Evolutionary conservation across 495 filamentous ascomycete species (phyloP), one percentile per base, ranked within the genome.

Genomic region (Penicillium canariense): DNA sequence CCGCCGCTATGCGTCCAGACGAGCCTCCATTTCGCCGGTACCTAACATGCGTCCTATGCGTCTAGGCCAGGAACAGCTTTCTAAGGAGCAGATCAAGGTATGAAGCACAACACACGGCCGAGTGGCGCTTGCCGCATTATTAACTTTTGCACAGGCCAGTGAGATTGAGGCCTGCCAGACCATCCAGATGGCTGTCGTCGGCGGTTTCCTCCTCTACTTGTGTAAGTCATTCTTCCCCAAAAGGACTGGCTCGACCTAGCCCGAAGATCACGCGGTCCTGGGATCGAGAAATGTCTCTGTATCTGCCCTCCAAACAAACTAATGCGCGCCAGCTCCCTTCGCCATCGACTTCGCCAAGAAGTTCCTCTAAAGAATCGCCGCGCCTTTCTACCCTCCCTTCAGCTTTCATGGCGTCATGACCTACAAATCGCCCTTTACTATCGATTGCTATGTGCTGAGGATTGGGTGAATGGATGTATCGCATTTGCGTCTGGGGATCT

Each of bases 291-390:
- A 61, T 34, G 5, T 32, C 48, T 31, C 14, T 36, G 14, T 22
- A 14, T 27, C 30, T 15, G 5, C 45, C 20, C 31, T 11, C 9
- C n/a, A 8, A 35, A 2, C 30, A 32, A 1, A 15, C 23, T 46
- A 17, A 27, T n/a, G 14, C 5, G 22, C 6, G 15, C 38, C 55
- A 94, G 91, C 88, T 49, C 91, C 91, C 52, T 95, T 95, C 74
- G 81, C 85, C 55, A 74, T 95, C 69, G 88, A 94, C 59, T 88
- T 85, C 62, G 79, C 87, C 57, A 82, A 73, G 62, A 88, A 87
- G 69, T 75, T 94, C 58, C 77, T 95, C 47, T 96, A 85, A 75
- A 68, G 20, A 39, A 50, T 50, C 59, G 42, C 7, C 38, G 7
- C 31, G 9, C 48, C 28, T 18, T 7, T 42, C 44, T 39, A 27